Conservation (phyloP, 148 eudicot genomes). For the Rhododendron ovatum region DNA sequence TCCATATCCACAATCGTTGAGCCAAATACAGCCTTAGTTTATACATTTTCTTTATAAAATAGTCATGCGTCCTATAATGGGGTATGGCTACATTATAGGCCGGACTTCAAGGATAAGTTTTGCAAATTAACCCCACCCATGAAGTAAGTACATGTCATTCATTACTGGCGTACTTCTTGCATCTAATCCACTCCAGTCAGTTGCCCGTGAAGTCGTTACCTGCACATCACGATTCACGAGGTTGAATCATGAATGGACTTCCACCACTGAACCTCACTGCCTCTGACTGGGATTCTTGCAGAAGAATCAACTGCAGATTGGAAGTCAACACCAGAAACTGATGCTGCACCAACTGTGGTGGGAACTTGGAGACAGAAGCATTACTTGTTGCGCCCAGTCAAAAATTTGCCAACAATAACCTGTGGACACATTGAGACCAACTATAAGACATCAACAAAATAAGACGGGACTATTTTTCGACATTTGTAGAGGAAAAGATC, state of each 20-base stretch:
- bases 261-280: slow-evolving; percentile 32
- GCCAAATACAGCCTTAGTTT: not conserved
- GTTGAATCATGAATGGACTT: slow-evolving; percentile 42
- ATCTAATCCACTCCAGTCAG: slow-evolving; percentile 22
- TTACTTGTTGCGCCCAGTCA: slow-evolving; percentile 47
- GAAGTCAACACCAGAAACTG: slow-evolving; percentile 46
- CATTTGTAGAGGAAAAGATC: too few species aligned
- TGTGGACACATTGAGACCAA: slow-evolving; percentile 17
- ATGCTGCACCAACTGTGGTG: slow-evolving; percentile 32
- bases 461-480: not conserved
- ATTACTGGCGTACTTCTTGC: slow-evolving; percentile 1
- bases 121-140: not conserved
- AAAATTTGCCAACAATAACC: slow-evolving; percentile 71
- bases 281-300: slow-evolving; percentile 24
- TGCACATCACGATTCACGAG: slow-evolving; percentile 33
- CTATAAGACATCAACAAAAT: slow-evolving; percentile 4
- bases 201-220: slow-evolving; percentile 5
- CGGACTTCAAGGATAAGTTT: not conserved
- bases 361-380: slow-evolving; percentile 30
- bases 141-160: slow-evolving; percentile 14
- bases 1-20: not conserved
- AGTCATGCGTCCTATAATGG: not conserved
- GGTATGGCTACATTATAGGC: not conserved
- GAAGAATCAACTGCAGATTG: slow-evolving; percentile 48
- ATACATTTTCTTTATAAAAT: not conserved